Conservation (phyloP, 257 asterid species). For the Coffea eugenioides region DNA sequence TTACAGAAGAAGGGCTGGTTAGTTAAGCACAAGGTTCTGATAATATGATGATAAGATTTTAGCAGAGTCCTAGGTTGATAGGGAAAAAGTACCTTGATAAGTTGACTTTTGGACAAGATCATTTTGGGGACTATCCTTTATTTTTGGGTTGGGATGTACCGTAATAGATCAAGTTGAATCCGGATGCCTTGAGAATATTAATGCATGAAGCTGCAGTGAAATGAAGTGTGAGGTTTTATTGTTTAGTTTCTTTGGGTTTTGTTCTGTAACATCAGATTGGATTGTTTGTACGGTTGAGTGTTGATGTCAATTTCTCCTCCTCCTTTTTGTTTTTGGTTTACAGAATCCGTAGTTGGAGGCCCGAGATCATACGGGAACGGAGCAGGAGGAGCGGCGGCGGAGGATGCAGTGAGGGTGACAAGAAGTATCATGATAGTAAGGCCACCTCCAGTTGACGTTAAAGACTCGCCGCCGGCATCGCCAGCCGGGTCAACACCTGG, state of each 20-base stretch:
- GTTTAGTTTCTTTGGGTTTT: background rate
- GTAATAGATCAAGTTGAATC: background rate
- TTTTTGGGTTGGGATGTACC: background rate
- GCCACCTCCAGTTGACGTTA: conserved; percentile 49
- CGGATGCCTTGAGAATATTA: background rate
- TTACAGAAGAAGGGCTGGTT: background rate
- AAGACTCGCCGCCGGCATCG: conserved; percentile 84
- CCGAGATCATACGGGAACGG: conserved; percentile 44
- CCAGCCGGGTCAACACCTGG: conserved; percentile 80
- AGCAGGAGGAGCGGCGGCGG: conserved; percentile 40
- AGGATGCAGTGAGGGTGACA: conserved; percentile 67
- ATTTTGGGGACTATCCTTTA: background rate
- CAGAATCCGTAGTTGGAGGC: conserved; percentile 47
- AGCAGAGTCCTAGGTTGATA: background rate
- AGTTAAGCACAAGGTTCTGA: background rate
- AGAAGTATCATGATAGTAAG: conserved; percentile 88
- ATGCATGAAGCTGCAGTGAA: too few species aligned
- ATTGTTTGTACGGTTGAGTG: background rate
- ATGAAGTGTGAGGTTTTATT: background rate
- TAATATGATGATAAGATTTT: background rate
- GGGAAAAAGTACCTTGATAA: background rate
- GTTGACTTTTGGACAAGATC: background rate
- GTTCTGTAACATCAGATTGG: background rate
- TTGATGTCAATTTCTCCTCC: background rate
- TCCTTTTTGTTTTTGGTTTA: background rate